phyloP scores from a whole-genome alignment of 2,329 filamentous ascomycete species.

The Penicillium frequentans region DNA sequence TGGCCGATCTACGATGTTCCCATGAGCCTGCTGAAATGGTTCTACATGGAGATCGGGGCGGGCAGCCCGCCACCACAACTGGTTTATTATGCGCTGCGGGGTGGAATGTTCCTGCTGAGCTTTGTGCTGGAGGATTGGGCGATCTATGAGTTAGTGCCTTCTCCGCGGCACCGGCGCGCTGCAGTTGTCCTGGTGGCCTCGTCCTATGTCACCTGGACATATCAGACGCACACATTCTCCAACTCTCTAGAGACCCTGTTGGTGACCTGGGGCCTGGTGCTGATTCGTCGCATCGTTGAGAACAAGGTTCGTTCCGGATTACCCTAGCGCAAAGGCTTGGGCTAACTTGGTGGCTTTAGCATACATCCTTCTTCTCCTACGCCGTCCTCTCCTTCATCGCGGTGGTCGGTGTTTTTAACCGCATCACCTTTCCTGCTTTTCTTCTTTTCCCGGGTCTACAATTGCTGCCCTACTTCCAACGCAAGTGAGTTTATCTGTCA shows the following conservation, averaged over 20 bases:
- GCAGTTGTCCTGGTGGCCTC: slow-evolving; percentile 86
- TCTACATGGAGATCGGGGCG: slow-evolving; percentile 81
- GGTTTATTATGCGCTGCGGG: slow-evolving; percentile 85
- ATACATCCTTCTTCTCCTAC: slow-evolving; percentile 73
- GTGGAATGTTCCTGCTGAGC: slow-evolving; percentile 91
- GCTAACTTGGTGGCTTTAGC: slow-evolving; percentile 55
- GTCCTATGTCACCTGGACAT: slow-evolving; percentile 98
- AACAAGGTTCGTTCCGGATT: slow-evolving; percentile 60
- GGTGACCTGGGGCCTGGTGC: slow-evolving; percentile 88
- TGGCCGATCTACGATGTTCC: slow-evolving; percentile 94
- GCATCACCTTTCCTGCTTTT: slow-evolving; percentile 96
- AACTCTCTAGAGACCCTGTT: slow-evolving; percentile 94
- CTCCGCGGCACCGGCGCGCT: slow-evolving; percentile 67
- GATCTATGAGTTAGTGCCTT: slow-evolving; percentile 82
- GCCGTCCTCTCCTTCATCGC: slow-evolving; percentile 75
- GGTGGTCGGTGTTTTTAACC: slow-evolving; percentile 89
- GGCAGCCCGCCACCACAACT: slow-evolving; percentile 74
- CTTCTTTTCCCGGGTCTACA: slow-evolving; percentile 79
- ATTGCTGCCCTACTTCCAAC: slow-evolving; percentile 80
- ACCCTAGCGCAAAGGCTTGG: not conserved
- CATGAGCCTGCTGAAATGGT: slow-evolving; percentile 88
- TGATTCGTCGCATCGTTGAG: slow-evolving; percentile 82
- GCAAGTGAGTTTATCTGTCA: slow-evolving; percentile 60
- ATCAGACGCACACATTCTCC: slow-evolving; percentile 97
- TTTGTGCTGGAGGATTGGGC: slow-evolving; percentile 99